These are phyloP conservation scores for Yamadazyma songkhlaensis DNA, from an alignment of 1,139 yeast species.

Conservation along the genomic window DNA sequence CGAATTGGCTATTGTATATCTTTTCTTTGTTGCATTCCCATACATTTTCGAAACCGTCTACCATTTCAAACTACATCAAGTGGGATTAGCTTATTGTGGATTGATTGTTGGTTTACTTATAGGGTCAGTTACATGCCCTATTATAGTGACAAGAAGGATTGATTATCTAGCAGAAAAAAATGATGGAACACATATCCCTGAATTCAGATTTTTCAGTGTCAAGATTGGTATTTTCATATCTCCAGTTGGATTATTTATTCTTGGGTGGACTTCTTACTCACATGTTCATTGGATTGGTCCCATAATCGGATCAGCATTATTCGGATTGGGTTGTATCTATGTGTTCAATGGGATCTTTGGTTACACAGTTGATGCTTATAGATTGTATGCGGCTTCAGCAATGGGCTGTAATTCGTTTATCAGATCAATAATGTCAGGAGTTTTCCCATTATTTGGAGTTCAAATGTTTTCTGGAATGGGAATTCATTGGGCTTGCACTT, in stretches of 20 bases:
- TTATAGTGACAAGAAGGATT: conserved; percentile 22
- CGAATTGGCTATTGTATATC: conserved; percentile 55
- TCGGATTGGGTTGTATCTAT: conserved; percentile 35
- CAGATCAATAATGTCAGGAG: conserved; percentile 36
- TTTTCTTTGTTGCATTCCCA: conserved; percentile 65
- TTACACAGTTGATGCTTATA: conserved; percentile 40
- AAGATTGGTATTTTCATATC: conserved; percentile 34
- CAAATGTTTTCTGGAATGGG: conserved; percentile 36
- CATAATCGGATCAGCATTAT: conserved; percentile 34
- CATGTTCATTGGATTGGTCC: conserved; percentile 42
- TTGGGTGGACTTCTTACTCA: conserved; percentile 40
- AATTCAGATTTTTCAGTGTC: conserved; percentile 34
- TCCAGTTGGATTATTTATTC: conserved; percentile 37
- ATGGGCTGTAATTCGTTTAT: conserved; percentile 41
- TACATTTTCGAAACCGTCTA: conserved; percentile 50
- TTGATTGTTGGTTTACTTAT: conserved; percentile 46
- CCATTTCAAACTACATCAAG: conserved; percentile 30
- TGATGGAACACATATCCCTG: conserved; percentile 34
- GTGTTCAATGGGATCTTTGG: conserved; percentile 41
- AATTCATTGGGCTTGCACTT: conserved; percentile 41
- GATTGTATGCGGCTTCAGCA: conserved; percentile 41
- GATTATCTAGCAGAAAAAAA: conserved; percentile 21
- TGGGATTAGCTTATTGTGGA: conserved; percentile 55
- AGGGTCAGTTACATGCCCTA: conserved; percentile 21
- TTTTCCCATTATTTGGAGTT: conserved; percentile 37